Evolutionary conservation across 495 filamentous ascomycete genomes (phyloP), one percentile per base, ranked within the genome.

Genomic region (Aspergillus nanangensis): DNA sequence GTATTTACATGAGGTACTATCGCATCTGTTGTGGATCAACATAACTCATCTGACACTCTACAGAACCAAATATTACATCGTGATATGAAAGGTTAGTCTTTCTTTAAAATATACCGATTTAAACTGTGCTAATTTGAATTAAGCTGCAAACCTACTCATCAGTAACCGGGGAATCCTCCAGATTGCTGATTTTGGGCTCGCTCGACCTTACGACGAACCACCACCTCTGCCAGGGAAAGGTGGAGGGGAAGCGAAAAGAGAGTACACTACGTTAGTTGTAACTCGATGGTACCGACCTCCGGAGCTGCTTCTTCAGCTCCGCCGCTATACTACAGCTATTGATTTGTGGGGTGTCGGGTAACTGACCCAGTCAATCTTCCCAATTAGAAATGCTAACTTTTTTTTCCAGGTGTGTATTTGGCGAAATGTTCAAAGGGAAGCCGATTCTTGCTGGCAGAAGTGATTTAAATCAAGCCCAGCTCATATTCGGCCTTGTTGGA

Each of bases 311-410:
- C 73, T 99, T 27, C 84, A 89, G 38, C 76, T 97, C 9, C 83
- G 86, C 49, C 76, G 75, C 45, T 99, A 99, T 60, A 99, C 93
- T 24, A 87, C 93, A 18, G 90, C 93, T 3, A 95, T 99, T 61
- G 93, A 99, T 66, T 78, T 97, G 75, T 99, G 93, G 93, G 93
- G 93, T 58, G 91, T 95, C 55, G 92, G 92, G 86, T 92, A 76
- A 71, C 74, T 56, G 37, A 46, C 15, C 38, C 35, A 10, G 4
- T n/a, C 10, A 23, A 21, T 5, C 11, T 18, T 21, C 20, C 19
- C 24, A 20, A 31, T 47, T n/a, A n/a, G n/a, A n/a, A n/a, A n/a
- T 25, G 39, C 7, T 36, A 39, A 41, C 61, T 58, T 42, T 57
- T 53, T 45, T 5, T 15, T 31, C 11, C 51, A 92, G 88, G 22